These are phyloP conservation scores for Cryptococcus amylolentus DNA, from an alignment of 1,284 basidiomycete species.

Conservation along the genomic window DNA sequence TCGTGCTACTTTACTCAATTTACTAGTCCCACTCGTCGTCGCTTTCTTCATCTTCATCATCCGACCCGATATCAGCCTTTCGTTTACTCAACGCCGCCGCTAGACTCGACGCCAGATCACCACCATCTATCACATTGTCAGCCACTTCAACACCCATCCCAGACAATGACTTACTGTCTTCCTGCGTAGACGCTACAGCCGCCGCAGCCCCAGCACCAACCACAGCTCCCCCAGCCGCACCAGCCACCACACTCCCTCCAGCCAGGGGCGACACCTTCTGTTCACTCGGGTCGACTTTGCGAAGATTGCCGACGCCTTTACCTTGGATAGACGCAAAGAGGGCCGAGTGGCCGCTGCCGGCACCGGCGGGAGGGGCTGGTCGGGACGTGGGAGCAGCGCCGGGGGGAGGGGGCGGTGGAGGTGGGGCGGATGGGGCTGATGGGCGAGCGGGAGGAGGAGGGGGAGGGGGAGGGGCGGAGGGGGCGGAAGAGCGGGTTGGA, in stretches of 20 bases:
- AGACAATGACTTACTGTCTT: conserved; percentile 22
- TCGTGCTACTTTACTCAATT: too few species aligned
- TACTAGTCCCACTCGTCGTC: conserved; percentile 76
- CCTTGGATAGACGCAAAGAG: conserved; percentile 67
- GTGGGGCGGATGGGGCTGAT: conserved; percentile 75
- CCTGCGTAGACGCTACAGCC: conserved; percentile 23
- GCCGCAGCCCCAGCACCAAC: conserved; percentile 49
- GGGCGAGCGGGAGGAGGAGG: conserved; percentile 57
- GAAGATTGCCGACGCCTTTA: conserved; percentile 65
- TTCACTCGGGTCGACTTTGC: conserved; percentile 56
- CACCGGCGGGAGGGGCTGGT: conserved; percentile 39
- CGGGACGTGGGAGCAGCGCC: conserved; percentile 50
- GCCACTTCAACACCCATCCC: not conserved
- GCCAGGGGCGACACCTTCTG: conserved; percentile 49
- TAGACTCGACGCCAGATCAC: conserved; percentile 63
- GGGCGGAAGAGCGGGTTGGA: conserved; percentile 19
- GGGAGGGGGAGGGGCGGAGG: conserved; percentile 41
- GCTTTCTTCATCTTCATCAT: conserved; percentile 83
- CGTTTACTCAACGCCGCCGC: conserved; percentile 67
- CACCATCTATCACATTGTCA: conserved; percentile 32
- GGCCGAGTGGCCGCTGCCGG: conserved; percentile 55
- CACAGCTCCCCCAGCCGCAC: conserved; percentile 42
- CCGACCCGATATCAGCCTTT: conserved; percentile 86
- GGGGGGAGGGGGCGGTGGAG: conserved; percentile 66
- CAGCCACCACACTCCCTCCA: conserved; percentile 51